A percentile compares a stretch with the other conserved stretches of the same genome.
Evolutionary conservation across 2,329 filamentous ascomycete genomes (phyloP).

Genomic region (Fusarium stilboides): DNA sequence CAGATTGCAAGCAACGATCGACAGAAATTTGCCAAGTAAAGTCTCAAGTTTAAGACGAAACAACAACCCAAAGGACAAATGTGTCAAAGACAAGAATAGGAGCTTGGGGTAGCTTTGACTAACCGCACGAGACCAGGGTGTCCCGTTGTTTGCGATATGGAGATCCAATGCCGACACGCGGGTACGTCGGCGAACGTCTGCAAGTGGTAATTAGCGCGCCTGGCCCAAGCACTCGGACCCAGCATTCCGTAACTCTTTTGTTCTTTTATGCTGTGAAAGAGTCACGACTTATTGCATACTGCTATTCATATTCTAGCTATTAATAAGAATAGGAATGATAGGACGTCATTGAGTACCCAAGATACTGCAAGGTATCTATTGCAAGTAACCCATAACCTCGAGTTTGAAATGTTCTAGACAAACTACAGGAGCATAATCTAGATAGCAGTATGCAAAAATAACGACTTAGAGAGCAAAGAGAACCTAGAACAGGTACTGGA

Average conservation of each 20-base stretch:
- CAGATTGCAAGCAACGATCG: slow-evolving; percentile 22
- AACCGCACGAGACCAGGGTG: slow-evolving; percentile 38
- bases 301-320: not conserved
- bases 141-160: slow-evolving; percentile 13
- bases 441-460: too few relatives aligned
- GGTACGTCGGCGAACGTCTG: not conserved
- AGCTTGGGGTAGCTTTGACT: slow-evolving; percentile 35
- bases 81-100: slow-evolving; percentile 20
- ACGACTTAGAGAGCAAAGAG: too few relatives aligned
- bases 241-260: slow-evolving; percentile 8
- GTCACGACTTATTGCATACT: not conserved
- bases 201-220: slow-evolving; percentile 4
- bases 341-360: too few relatives aligned
- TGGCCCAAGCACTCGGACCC: slow-evolving; percentile 27
- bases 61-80: slow-evolving; percentile 3
- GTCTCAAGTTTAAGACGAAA: slow-evolving; percentile 15
- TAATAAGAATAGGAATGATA: too few relatives aligned
- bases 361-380: too few relatives aligned
- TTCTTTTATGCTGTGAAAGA: slow-evolving; percentile 2
- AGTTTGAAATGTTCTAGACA: too few relatives aligned
- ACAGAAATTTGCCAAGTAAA: slow-evolving; percentile 14
- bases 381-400: too few relatives aligned
- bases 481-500: too few relatives aligned
- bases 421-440: too few relatives aligned
- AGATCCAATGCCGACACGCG: slow-evolving; percentile 29